phyloP scores from a whole-genome alignment of 768 basidiomycete genomes.

The Serendipita vermifera region DNA sequence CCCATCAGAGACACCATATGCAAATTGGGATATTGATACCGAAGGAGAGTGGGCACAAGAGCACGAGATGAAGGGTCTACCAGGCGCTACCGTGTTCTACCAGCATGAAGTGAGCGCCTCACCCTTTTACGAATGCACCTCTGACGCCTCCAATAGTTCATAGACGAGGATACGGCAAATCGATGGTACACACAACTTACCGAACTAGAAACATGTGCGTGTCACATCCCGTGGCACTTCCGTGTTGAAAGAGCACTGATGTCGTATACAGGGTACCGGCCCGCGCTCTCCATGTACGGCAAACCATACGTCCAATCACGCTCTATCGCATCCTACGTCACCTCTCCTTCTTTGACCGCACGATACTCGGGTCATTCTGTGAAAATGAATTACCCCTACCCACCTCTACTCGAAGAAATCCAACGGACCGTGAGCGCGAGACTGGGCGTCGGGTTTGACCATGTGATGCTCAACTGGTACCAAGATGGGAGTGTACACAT shows the following conservation, averaged over 20 bases:
- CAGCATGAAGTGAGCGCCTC: slow-evolving; percentile 15
- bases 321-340: slow-evolving; percentile 27
- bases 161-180: slow-evolving; percentile 19
- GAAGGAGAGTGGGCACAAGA: background rate
- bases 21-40: background rate
- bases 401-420: slow-evolving; percentile 23
- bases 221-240: background rate
- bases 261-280: slow-evolving; percentile 26
- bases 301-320: slow-evolving; percentile 27
- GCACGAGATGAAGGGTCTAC: slow-evolving; percentile 10
- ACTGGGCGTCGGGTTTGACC: slow-evolving; percentile 28
- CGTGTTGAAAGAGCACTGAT: background rate
- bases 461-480: slow-evolving; percentile 31
- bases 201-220: slow-evolving; percentile 25
- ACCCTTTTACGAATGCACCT: background rate
- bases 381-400: slow-evolving; percentile 25
- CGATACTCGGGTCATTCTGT: slow-evolving; percentile 28
- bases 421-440: slow-evolving; percentile 21
- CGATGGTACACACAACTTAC: slow-evolving; percentile 25
- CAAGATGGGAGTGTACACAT: slow-evolving; percentile 27
- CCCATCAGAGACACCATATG: too few relatives aligned
- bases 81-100: slow-evolving; percentile 19
- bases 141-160: slow-evolving; percentile 18
- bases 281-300: slow-evolving; percentile 31
- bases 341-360: slow-evolving; percentile 21